Base-by-base conservation (phyloP, 768 basidiomycete genomes). In the Hortiboletus flavorubellus region DNA sequence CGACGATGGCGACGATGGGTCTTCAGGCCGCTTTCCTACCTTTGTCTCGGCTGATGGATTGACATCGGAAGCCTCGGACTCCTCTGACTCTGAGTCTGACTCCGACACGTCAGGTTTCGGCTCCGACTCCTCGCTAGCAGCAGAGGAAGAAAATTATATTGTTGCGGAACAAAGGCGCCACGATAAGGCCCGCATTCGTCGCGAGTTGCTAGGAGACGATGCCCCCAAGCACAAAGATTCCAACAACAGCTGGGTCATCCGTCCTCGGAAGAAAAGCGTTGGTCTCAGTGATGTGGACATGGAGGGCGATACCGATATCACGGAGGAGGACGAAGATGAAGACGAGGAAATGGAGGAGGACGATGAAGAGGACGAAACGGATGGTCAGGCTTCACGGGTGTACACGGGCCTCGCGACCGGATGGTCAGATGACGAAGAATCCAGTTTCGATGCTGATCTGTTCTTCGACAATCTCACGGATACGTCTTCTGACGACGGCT, bases 401-500 rank as follows among this genome's bases (percentile, higher is more conserved):
- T 88, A 84, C 63, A 79, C 80, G 39, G 87, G 86, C 46, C 77
- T 89, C 45, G 85, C 80, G 46, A 85, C 85, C 2, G 84, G 87
- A 41, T 93, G 89, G 89, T 86, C 86, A 39, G 86, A 87, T 18
- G 87, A 85, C 54, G 89, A 80, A 49, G 89, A 90, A 67, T 86
- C 84, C 2, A 82, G 79, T 56, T 89, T 90, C 62, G 91, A 93
- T 61, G 91, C 91, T 10, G 89, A 92, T 57, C 69, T 92, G 0
- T 92, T 93, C 73, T 92, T 93, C 64, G 83, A 86, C 52, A 87
- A 90, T 64, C 80, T 92, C 40, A 83, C 84, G 37, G 88, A 82
- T 63, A 70, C 78, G 1, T 80, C 78, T 21, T 63, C 66, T 8
- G 79, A 74, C 50, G 68, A 66, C 35, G 49, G 56, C 45, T 66